Evolutionary conservation across 73 alveolate species (phyloP).

Genomic region (Stentor roeselii): DNA sequence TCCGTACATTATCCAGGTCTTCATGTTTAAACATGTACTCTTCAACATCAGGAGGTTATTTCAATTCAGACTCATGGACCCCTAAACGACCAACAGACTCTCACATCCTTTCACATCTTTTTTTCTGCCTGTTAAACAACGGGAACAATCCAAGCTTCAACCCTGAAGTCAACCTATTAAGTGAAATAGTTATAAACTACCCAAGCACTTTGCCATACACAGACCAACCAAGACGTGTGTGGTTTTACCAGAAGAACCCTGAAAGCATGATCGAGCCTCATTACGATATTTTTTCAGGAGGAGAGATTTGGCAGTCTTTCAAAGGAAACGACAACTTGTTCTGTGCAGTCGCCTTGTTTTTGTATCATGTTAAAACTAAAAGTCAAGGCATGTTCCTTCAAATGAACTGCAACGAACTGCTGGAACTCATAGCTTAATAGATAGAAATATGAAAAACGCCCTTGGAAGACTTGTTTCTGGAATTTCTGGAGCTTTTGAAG

Average conservation of each 20-base stretch:
- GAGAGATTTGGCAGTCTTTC: conserved; percentile 16
- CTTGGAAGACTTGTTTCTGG: conserved; percentile 20
- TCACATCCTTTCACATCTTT: conserved; percentile 5
- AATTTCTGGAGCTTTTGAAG: background rate
- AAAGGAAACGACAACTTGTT: conserved; percentile 25
- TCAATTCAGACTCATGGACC: background rate
- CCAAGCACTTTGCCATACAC: background rate
- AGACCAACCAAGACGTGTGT: background rate
- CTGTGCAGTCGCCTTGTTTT: conserved; percentile 25
- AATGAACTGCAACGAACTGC: conserved; percentile 8
- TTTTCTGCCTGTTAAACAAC: conserved; percentile 11
- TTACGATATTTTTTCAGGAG: conserved; percentile 3
- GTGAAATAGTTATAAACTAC: background rate
- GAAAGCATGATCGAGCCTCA: background rate
- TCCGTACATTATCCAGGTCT: background rate
- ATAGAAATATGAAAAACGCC: background rate
- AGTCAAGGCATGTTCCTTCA: conserved; percentile 8
- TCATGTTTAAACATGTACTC: background rate
- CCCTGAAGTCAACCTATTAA: background rate
- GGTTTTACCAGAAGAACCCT: conserved; percentile 20
- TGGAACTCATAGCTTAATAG: background rate
- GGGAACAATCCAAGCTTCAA: conserved; percentile 1
- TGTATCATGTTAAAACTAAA: conserved; percentile 7
- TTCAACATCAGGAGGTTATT: conserved; percentile 3
- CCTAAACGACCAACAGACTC: conserved; percentile 14